Base-by-base conservation (phyloP, 1,284 basidiomycete genomes). In the Neolentinus lepideus region DNA sequence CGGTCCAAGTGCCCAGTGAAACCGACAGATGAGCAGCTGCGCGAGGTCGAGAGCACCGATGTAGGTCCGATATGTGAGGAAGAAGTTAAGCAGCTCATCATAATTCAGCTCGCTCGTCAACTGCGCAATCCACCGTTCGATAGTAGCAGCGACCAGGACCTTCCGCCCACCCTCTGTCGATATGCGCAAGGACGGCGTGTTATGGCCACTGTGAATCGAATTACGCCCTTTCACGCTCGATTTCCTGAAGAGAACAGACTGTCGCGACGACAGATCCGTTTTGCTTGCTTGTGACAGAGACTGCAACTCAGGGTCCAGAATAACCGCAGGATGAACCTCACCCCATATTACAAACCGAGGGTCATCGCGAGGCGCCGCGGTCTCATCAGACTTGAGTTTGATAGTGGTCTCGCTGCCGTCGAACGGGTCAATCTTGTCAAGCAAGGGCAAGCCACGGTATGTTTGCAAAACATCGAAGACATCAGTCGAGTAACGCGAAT, bases 291-390 rank as follows among this genome's bases (percentile, higher is more conserved):
- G 74, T 14, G 80, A 79, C 22, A 73, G 62, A 0, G 79, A 78
- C 38, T 69, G 56, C 6, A 62, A 58, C 29, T 63, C 63, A 12
- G 62, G 58, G 48, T 78, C 78, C 55, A 83, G 80, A n/a, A 66
- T 66, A 11, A 66, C 58, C 54, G 58, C 21, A 50, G 61, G 46
- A 58, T 61, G 66, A 6, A 78, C 67, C 61, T 89, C 81, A n/a
- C 88, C 90, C 91, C 91, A 94, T 16, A 94, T 85, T 26, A 92
- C 89, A 65, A 93, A 94, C 0, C 91, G 80, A 21, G 92, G 91
- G 62, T 94, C 92, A 60, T 92, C 85, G 19, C 84, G 79, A 1
- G 89, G 90, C 0, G 82, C 78, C 6, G 86, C 82, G 29, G 77
- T 80, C 56, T 85, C 80, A 31, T 88, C 83, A 0, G 79, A 66